Evolutionary conservation across 2,329 filamentous ascomycete species (phyloP).

Genomic region (Magnaporthales sp.): DNA sequence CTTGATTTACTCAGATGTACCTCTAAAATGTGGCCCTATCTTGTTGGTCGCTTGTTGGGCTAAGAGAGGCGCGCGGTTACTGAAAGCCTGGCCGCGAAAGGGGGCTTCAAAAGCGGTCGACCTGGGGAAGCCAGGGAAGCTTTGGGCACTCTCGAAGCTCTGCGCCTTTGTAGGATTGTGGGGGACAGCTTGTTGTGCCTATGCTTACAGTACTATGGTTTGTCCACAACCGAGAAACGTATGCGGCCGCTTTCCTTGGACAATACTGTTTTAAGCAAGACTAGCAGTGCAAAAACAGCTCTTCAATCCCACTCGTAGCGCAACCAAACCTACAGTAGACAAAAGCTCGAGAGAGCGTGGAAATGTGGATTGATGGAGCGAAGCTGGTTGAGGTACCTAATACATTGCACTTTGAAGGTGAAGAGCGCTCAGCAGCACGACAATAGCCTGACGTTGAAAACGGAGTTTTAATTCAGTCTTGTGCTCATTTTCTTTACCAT

Average conservation of each 20-base stretch:
- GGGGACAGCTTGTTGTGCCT: too few relatives aligned
- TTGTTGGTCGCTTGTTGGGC: neutral
- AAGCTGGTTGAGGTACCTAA: too few relatives aligned
- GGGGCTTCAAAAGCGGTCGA: neutral
- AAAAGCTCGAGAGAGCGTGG: too few relatives aligned
- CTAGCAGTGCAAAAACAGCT: too few relatives aligned
- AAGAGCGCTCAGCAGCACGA: neutral
- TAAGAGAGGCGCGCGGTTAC: neutral
- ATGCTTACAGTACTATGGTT: too few relatives aligned
- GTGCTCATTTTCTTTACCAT: neutral
- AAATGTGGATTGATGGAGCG: too few relatives aligned
- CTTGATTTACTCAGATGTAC: neutral
- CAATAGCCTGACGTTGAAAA: neutral
- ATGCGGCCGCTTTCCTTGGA: too few relatives aligned
- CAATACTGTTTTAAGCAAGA: too few relatives aligned
- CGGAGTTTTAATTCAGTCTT: neutral
- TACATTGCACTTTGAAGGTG: too few relatives aligned
- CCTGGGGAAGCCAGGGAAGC: neutral
- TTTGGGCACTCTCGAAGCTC: neutral
- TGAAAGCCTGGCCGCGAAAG: neutral
- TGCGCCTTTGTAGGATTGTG: neutral
- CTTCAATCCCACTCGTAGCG: too few relatives aligned
- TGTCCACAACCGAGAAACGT: neutral
- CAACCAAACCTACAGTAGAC: too few relatives aligned
- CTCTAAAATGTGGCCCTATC: neutral